phyloP scores from a whole-genome alignment of 2,329 filamentous ascomycete species.

The Metarhizium rileyi region DNA sequence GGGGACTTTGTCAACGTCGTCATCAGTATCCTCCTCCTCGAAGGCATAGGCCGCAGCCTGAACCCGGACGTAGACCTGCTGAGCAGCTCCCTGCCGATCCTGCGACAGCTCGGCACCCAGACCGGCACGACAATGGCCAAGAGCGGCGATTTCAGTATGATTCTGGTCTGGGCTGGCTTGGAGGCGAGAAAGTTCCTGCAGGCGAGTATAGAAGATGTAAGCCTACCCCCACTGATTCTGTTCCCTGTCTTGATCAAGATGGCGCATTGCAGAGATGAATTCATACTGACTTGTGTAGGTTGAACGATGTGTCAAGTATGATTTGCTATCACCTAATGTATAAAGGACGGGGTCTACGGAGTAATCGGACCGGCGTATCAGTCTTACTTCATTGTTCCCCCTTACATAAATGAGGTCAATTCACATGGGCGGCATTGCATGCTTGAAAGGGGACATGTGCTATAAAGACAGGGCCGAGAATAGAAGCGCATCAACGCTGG shows the following conservation, averaged over 20 bases:
- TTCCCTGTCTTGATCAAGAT: neutral
- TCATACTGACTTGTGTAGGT: constrained; percentile 39
- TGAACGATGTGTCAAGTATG: constrained; percentile 83
- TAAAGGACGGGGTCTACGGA: constrained; percentile 28
- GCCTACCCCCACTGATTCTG: constrained; percentile 24
- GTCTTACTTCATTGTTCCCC: neutral
- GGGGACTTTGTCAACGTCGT: constrained; percentile 99
- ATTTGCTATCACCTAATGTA: constrained; percentile 79
- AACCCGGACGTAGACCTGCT: constrained; percentile 85
- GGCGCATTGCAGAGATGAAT: constrained; percentile 4
- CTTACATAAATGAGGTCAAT: no score
- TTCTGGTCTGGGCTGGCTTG: constrained; percentile 83
- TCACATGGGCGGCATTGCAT: neutral
- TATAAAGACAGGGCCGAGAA: constrained; percentile 3
- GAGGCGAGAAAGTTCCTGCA: constrained; percentile 85
- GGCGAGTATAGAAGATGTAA: constrained; percentile 78
- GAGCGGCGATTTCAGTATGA: constrained; percentile 70
- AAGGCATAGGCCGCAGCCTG: constrained; percentile 83
- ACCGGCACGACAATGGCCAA: constrained; percentile 61
- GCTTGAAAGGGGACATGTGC: neutral
- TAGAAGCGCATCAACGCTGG: neutral
- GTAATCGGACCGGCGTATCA: neutral
- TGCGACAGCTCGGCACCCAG: constrained; percentile 76
- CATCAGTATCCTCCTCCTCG: constrained; percentile 82
- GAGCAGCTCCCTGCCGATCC: constrained; percentile 74